These are phyloP conservation scores for Cyberlindnera americana DNA, from an alignment of 805 yeast genomes.

Conservation along the genomic window DNA sequence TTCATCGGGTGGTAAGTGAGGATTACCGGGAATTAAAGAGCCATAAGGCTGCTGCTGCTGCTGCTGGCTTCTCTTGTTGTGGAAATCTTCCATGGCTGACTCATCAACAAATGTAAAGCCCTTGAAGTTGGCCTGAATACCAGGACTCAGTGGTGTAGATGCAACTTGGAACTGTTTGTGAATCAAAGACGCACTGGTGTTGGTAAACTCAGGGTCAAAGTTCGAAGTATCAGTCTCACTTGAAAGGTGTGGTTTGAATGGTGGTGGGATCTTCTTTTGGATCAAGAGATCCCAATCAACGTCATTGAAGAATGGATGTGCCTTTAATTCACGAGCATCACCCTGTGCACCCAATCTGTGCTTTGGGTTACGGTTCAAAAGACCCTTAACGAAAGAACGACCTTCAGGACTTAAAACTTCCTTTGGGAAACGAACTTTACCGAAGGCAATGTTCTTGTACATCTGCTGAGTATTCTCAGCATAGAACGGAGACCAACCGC, in stretches of 20 bases:
- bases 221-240: constrained; percentile 94
- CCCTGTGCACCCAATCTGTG: constrained; percentile 89
- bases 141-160: constrained; percentile 84
- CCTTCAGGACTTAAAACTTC: constrained; percentile 93
- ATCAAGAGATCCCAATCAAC: constrained; percentile 83
- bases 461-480: constrained; percentile 98
- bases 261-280: constrained; percentile 87
- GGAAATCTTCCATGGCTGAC: constrained; percentile 85
- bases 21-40: constrained; percentile 75
- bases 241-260: constrained; percentile 89
- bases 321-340: constrained; percentile 90
- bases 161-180: constrained; percentile 55
- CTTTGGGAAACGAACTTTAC: constrained; percentile 95
- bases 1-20: constrained; percentile 77
- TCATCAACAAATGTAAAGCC: constrained; percentile 97
- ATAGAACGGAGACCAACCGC: constrained; percentile 99
- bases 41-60: constrained; percentile 43
- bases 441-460: constrained; percentile 98
- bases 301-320: constrained; percentile 88
- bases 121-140: constrained; percentile 92
- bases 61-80: constrained; percentile 32
- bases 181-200: constrained; percentile 80
- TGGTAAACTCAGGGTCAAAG: constrained; percentile 97
- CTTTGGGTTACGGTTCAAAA: constrained; percentile 91
- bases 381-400: constrained; percentile 90